Evolutionary conservation across 2,329 filamentous ascomycete genomes (phyloP).

Genomic region (Arthrobotrys megalospora): DNA sequence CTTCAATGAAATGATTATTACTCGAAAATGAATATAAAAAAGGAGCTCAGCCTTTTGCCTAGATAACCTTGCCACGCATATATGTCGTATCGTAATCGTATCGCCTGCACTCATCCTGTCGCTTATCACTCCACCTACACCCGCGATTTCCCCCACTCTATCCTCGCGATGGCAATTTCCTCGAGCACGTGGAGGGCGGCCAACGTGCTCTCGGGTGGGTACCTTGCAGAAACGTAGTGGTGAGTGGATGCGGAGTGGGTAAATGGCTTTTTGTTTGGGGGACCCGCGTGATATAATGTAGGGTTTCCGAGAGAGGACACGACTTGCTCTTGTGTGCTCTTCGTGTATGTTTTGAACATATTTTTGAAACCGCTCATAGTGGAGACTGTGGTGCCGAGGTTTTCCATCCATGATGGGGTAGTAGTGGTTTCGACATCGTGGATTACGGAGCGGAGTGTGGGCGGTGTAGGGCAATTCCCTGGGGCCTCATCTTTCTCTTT

Average conservation of each 20-base stretch:
- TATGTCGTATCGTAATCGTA: constrained; percentile 28
- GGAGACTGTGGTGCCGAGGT: constrained; percentile 49
- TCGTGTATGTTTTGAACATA: constrained; percentile 59
- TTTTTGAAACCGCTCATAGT: constrained; percentile 47
- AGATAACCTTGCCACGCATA: constrained; percentile 12
- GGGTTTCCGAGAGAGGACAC: constrained; percentile 41
- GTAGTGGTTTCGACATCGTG: constrained; percentile 63
- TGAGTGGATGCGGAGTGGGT: constrained; percentile 62
- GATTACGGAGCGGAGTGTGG: constrained; percentile 51
- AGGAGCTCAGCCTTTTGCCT: constrained; percentile 16
- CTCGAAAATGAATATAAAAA: constrained; percentile 3
- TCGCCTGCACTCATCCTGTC: constrained; percentile 20
- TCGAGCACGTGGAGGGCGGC: constrained; percentile 58
- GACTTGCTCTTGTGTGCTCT: constrained; percentile 55
- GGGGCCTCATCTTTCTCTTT: constrained; percentile 24
- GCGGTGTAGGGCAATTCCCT: constrained; percentile 17
- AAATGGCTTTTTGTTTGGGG: constrained; percentile 61
- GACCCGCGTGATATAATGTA: constrained; percentile 51
- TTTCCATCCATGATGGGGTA: constrained; percentile 62
- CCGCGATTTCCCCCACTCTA: constrained; percentile 56
- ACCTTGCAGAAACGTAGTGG: constrained; percentile 63
- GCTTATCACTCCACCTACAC: constrained; percentile 38
- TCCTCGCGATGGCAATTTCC: constrained; percentile 59
- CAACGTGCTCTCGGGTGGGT: constrained; percentile 61
- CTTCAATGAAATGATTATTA: constrained; percentile 3